Conservation (phyloP, 768 basidiomycete species). For the Tulasnella sp. region DNA sequence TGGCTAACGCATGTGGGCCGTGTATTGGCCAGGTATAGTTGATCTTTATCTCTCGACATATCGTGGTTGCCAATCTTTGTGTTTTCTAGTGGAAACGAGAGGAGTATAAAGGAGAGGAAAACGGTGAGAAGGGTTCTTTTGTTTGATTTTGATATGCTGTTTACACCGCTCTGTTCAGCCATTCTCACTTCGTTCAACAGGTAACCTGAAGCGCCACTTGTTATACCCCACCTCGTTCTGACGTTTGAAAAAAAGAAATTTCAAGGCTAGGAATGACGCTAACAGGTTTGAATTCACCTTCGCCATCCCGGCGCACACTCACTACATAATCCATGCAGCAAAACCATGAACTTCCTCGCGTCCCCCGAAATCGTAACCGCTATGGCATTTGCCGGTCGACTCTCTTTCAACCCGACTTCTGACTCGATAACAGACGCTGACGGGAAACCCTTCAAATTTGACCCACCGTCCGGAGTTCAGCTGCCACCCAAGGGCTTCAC, state of each 20-base stretch:
- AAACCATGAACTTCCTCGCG: slow-evolving; percentile 84
- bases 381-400: slow-evolving; percentile 87
- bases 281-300: slow-evolving; percentile 78
- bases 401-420: slow-evolving; percentile 86
- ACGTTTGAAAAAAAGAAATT: slow-evolving; percentile 36
- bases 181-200: slow-evolving; percentile 97
- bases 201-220: slow-evolving; percentile 32
- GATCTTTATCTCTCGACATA: neutral
- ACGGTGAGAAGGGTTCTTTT: slow-evolving; percentile 41
- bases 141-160: slow-evolving; percentile 4
- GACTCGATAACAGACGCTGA: slow-evolving; percentile 56
- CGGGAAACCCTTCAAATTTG: slow-evolving; percentile 73
- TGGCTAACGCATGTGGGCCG: slow-evolving; percentile 97
- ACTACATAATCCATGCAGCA: too few species aligned
- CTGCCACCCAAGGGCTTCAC: slow-evolving; percentile 77
- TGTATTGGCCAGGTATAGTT: slow-evolving; percentile 83
- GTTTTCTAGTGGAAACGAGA: slow-evolving; percentile 91
- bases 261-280: slow-evolving; percentile 94
- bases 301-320: too few species aligned
- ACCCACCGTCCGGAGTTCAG: slow-evolving; percentile 70
- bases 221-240: neutral
- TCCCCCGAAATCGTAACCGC: slow-evolving; percentile 96
- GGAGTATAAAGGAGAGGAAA: slow-evolving; percentile 78
- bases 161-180: too few species aligned
- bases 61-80: too few species aligned